These are phyloP conservation scores for Neofusicoccum sp. DNA, from an alignment of 2,329 filamentous ascomycete species.

Conservation along the genomic window DNA sequence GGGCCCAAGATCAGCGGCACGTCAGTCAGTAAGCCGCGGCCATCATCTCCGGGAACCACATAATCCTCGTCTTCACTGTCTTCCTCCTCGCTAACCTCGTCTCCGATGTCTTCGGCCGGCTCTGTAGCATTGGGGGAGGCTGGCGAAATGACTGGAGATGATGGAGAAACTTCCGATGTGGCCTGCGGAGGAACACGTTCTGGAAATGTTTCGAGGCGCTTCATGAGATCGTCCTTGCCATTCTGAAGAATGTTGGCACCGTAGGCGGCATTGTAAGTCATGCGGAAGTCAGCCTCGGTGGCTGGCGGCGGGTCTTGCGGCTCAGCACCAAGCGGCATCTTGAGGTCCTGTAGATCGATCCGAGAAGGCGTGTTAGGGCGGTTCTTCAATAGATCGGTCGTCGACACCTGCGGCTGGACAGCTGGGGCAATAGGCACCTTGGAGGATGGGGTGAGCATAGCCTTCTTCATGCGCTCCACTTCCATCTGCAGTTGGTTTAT, in stretches of 20 bases:
- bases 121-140: slow-evolving; percentile 35
- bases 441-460: slow-evolving; percentile 9
- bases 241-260: slow-evolving; percentile 52
- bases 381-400: slow-evolving; percentile 18
- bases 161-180: slow-evolving; percentile 41
- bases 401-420: slow-evolving; percentile 9
- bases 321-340: slow-evolving; percentile 29
- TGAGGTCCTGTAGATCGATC: not conserved
- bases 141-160: slow-evolving; percentile 25
- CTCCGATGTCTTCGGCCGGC: slow-evolving; percentile 28
- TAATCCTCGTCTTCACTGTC: slow-evolving; percentile 78
- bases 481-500: slow-evolving; percentile 45
- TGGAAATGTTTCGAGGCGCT: slow-evolving; percentile 44
- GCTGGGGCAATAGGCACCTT: not conserved
- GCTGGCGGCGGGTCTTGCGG: slow-evolving; percentile 29
- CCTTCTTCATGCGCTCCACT: slow-evolving; percentile 39
- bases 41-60: slow-evolving; percentile 67
- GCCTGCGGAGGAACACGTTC: slow-evolving; percentile 33
- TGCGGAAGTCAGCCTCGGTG: slow-evolving; percentile 51
- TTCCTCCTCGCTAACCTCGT: slow-evolving; percentile 58
- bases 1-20: slow-evolving; percentile 93
- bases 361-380: not conserved
- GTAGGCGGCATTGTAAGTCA: slow-evolving; percentile 52
- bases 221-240: slow-evolving; percentile 55
- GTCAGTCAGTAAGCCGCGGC: slow-evolving; percentile 85